Percentiles rank a stretch among this genome's conserved stretches.
phyloP scores from a whole-genome alignment of 1,139 yeast genomes.

The Lodderomyces jiufengensis region DNA sequence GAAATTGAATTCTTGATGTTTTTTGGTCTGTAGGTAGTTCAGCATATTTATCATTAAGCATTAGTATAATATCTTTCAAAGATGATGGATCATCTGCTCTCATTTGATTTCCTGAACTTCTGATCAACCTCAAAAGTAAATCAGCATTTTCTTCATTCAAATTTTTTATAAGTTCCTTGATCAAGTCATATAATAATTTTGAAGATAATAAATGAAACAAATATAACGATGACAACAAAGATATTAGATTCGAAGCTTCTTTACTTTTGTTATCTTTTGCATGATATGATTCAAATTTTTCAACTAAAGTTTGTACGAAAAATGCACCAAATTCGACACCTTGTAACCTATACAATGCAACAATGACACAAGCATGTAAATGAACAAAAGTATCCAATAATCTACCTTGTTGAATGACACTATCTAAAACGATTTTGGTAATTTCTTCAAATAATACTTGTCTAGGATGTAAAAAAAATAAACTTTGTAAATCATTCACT shows the following conservation, averaged over 20 bases:
- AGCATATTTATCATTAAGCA: slow-evolving; percentile 48
- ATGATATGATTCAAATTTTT: slow-evolving; percentile 47
- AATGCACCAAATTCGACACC: slow-evolving; percentile 92
- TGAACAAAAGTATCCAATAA: slow-evolving; percentile 76
- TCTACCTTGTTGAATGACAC: slow-evolving; percentile 61
- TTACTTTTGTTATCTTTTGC: slow-evolving; percentile 37
- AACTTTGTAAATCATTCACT: slow-evolving; percentile 60
- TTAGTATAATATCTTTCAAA: slow-evolving; percentile 69
- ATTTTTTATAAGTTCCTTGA: slow-evolving; percentile 51
- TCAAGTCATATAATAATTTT: slow-evolving; percentile 71
- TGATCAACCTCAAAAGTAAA: slow-evolving; percentile 63
- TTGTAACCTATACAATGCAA: slow-evolving; percentile 70
- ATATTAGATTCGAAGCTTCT: slow-evolving; percentile 66
- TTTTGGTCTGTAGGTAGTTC: slow-evolving; percentile 28
- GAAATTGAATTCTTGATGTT: slow-evolving; percentile 70
- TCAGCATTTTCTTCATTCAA: slow-evolving; percentile 76
- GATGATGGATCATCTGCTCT: slow-evolving; percentile 89
- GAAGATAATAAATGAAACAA: slow-evolving; percentile 74
- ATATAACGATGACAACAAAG: slow-evolving; percentile 73
- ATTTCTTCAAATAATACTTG: slow-evolving; percentile 71
- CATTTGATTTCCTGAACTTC: slow-evolving; percentile 78
- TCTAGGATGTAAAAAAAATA: slow-evolving; percentile 68
- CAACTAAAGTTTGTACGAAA: slow-evolving; percentile 76
- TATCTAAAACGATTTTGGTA: slow-evolving; percentile 59
- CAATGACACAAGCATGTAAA: slow-evolving; percentile 73